Percentiles rank a stretch among this genome's conserved stretches.
These are phyloP conservation scores for Debaryomyces robertsiae DNA, from an alignment of 1,139 yeast species.

Conservation along the genomic window DNA sequence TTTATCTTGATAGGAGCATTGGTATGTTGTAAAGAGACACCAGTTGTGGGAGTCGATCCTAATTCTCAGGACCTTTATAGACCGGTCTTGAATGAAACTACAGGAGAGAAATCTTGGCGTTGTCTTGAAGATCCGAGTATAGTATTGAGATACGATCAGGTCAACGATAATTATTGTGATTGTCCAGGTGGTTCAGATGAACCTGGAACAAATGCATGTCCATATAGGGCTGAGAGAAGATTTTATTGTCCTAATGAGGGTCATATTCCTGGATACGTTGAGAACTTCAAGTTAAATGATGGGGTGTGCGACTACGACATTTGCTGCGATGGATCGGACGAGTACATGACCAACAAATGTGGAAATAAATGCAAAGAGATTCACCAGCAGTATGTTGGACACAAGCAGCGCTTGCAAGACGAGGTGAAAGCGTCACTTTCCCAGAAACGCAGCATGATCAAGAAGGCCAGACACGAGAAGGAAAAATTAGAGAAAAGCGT, in stretches of 20 bases:
- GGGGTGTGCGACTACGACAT: constrained; percentile 88
- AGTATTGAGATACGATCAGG: constrained; percentile 56
- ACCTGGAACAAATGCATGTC: constrained; percentile 92
- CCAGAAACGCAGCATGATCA: constrained; percentile 25
- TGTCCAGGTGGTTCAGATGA: constrained; percentile 99
- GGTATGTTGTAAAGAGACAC: not conserved
- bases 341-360: constrained; percentile 50
- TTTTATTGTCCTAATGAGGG: constrained; percentile 85
- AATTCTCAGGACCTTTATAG: constrained; percentile 50
- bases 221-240: constrained; percentile 33
- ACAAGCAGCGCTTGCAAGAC: constrained; percentile 17
- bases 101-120: constrained; percentile 52
- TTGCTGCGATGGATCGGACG: constrained; percentile 98
- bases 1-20: not conserved
- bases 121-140: constrained; percentile 72
- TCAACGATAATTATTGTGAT: constrained; percentile 91
- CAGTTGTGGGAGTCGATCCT: constrained; percentile 36
- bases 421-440: constrained; percentile 27
- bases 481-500: constrained; percentile 29
- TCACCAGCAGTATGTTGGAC: constrained; percentile 30
- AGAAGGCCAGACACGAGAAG: constrained; percentile 27
- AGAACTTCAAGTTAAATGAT: constrained; percentile 72
- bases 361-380: constrained; percentile 60
- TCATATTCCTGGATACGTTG: constrained; percentile 57
- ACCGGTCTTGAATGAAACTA: constrained; percentile 46